Base-by-base conservation (phyloP, 2,329 filamentous ascomycete species). In the Talaromyces funiculosus region DNA sequence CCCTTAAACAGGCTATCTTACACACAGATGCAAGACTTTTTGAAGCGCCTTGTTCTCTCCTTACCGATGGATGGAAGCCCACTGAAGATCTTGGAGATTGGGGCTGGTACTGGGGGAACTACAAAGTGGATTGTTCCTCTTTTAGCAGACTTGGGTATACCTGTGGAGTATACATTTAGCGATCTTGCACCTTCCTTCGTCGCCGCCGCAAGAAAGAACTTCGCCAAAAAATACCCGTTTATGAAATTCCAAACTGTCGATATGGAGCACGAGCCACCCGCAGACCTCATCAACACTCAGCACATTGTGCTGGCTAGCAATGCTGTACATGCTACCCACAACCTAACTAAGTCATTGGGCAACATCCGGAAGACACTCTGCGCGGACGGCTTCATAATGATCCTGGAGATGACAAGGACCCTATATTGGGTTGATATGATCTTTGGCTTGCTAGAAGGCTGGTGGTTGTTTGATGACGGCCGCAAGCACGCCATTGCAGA, bases 341-440 rank as follows among this genome's bases (percentile, higher is more conserved):
- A 24, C 9, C 51, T 72, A 1, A 57, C 64, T 4, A 61, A 63
- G 10, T 67, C 66, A 3, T 24, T 71, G 20, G 12, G 10, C 2
- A 66, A 73, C 55, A 63, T 73, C 0, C 66, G 64, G 4, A 63
- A 62, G 10, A 62, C 74, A 14, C 65, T 75, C 0, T 60, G 63
- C 24, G 75, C 80, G 0, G 78, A 75, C 2, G 81, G 81, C 0
- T 74, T 77, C 37, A 66, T 84, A 0, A 42, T 82, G 1, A 53
- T 81, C 0, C 57, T 77, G 3, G 81, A 84, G 60, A 45, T 73
- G 31, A 76, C 72, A 0, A 38, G 61, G 14, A 65, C 63, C 26
- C 54, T 71, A 14, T 65, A 61, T 59, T 72, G 67, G 67, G 57
- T 69, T 14, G 73, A 77, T 61, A 33, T 75, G 6, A 66, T 75